phyloP scores from a whole-genome alignment of 2,329 filamentous ascomycete genomes.

The Fusarium secorum region DNA sequence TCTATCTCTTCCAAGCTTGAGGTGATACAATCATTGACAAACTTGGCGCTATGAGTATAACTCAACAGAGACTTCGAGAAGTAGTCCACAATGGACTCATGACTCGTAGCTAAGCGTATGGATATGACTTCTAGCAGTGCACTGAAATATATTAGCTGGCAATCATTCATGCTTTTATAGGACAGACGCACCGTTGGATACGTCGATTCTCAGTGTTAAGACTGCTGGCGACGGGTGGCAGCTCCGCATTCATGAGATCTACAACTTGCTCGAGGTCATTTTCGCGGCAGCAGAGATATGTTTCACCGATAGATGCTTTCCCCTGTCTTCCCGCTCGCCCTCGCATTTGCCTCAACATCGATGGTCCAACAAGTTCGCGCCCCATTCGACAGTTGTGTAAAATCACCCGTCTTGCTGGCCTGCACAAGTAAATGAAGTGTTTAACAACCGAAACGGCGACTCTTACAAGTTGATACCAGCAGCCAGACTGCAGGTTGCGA shows the following conservation, averaged over 20 bases:
- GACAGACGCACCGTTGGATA: constrained; percentile 64
- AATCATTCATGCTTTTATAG: background rate
- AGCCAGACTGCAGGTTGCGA: constrained; percentile 82
- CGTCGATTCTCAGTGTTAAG: constrained; percentile 72
- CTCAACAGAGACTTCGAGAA: constrained; percentile 72
- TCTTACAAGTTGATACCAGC: constrained; percentile 77
- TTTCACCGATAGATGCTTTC: constrained; percentile 80
- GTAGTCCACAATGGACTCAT: constrained; percentile 72
- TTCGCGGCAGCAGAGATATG: constrained; percentile 76
- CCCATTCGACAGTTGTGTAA: constrained; percentile 80
- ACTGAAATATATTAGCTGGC: constrained; percentile 49
- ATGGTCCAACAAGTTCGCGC: constrained; percentile 76
- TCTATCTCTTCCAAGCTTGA: constrained; percentile 66
- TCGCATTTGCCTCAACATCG: constrained; percentile 83
- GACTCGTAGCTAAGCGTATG: constrained; percentile 71
- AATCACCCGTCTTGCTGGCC: constrained; percentile 74
- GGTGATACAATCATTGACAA: constrained; percentile 63
- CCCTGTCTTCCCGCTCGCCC: constrained; percentile 80
- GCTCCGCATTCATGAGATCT: constrained; percentile 74
- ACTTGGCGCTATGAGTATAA: constrained; percentile 59
- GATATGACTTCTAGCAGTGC: constrained; percentile 76
- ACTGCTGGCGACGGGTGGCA: constrained; percentile 74
- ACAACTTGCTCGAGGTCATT: constrained; percentile 73
- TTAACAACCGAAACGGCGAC: background rate
- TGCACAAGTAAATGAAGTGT: constrained; percentile 31